Conservation (phyloP, 2,329 filamentous ascomycete genomes). For the Pestalotiopsis fici region DNA sequence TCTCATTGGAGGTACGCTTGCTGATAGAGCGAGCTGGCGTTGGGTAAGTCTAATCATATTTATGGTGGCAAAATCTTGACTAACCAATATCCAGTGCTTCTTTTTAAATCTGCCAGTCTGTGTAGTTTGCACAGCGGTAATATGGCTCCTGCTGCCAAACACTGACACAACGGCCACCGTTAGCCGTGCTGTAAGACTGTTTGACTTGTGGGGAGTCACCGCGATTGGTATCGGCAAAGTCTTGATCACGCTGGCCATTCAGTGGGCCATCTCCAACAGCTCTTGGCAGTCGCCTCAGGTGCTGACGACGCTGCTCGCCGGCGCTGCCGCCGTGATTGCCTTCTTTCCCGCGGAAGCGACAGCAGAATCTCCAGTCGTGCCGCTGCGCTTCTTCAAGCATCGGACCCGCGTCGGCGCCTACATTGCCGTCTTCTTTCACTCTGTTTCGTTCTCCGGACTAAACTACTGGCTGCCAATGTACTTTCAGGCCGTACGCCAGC, state of each 20-base stretch:
- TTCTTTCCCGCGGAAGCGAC: neutral
- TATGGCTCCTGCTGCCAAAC: neutral
- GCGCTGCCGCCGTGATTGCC: neutral
- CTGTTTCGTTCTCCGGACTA: neutral
- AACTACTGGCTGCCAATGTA: constrained; percentile 4
- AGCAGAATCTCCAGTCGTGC: neutral
- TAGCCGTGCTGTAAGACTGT: neutral
- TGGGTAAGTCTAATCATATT: neutral
- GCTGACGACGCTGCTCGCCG: neutral
- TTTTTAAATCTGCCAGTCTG: neutral
- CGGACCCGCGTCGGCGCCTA: neutral
- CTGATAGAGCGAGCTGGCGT: neutral
- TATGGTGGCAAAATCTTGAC: neutral
- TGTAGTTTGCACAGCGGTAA: neutral
- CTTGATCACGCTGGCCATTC: neutral
- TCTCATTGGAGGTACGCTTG: neutral
- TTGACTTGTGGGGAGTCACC: constrained; percentile 1
- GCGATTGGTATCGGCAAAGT: neutral
- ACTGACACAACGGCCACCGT: neutral
- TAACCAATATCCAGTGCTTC: neutral
- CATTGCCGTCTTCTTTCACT: constrained; percentile 2
- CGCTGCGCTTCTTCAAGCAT: neutral
- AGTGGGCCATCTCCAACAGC: neutral
- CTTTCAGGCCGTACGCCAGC: constrained; percentile 2
- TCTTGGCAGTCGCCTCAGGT: neutral